Evolutionary conservation across 129 eudicot genomes (phyloP).

Genomic region (Saussurea involucrata): DNA sequence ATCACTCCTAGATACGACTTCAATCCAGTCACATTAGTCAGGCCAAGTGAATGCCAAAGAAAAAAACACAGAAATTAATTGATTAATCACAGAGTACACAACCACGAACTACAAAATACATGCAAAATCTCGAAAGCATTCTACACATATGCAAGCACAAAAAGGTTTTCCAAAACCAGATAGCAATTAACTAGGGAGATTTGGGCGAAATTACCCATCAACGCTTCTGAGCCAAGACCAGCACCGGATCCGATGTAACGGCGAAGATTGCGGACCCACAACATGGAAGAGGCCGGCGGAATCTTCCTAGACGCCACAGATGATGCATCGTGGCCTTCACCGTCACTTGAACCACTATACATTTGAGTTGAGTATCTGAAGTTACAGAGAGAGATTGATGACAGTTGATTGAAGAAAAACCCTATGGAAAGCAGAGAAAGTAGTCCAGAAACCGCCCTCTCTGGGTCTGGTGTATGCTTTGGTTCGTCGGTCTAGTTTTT

Average conservation of each 20-base stretch:
- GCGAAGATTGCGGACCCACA: slow-evolving; percentile 97
- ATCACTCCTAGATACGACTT: neutral
- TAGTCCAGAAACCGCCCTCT: neutral
- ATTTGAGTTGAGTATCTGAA: slow-evolving; percentile 21
- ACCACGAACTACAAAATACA: neutral
- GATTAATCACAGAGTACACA: neutral
- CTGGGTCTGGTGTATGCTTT: neutral
- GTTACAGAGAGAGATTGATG: neutral
- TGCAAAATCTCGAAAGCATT: slow-evolving; percentile 6
- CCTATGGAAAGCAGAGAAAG: slow-evolving; percentile 12
- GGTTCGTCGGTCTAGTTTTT: neutral
- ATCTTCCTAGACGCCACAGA: slow-evolving; percentile 65
- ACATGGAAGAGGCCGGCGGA: slow-evolving; percentile 87
- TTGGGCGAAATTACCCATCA: slow-evolving; percentile 62
- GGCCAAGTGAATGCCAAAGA: neutral
- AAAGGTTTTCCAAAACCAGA: neutral
- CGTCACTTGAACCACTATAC: slow-evolving; percentile 89
- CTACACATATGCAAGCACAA: neutral
- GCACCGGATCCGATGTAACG: slow-evolving; percentile 97
- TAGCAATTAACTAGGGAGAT: neutral
- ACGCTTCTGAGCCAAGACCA: slow-evolving; percentile 95
- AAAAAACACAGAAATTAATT: neutral
- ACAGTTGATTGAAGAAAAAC: slow-evolving; percentile 15
- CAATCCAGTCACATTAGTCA: neutral
- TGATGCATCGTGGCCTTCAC: slow-evolving; percentile 62